Percentiles rank a stretch among this genome's conserved stretches.
phyloP scores from a whole-genome alignment of 441 rosid species.

The Pelargonium citronellum region DNA sequence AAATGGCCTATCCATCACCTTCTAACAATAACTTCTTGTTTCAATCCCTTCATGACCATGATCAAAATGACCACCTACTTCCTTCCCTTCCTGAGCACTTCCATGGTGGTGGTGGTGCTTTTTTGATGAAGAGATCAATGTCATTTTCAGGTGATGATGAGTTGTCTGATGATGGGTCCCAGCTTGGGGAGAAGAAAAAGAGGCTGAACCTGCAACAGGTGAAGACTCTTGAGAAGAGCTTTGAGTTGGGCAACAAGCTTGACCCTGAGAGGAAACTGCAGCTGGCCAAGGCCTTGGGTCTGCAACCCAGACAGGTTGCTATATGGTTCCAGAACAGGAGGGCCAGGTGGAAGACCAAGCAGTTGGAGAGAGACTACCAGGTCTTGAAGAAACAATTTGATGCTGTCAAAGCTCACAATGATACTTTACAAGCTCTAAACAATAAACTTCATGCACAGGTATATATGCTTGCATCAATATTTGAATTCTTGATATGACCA shows the following conservation, averaged over 20 bases:
- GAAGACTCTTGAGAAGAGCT: slow-evolving; percentile 84
- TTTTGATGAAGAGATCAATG: slow-evolving; percentile 77
- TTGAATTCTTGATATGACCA: not conserved
- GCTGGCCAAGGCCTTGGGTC: slow-evolving; percentile 72
- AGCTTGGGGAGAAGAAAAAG: slow-evolving; percentile 90
- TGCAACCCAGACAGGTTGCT: slow-evolving; percentile 88
- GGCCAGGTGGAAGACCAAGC: slow-evolving; percentile 95
- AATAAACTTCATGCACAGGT: slow-evolving; percentile 82
- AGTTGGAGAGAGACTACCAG: slow-evolving; percentile 78
- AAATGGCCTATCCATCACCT: slow-evolving; percentile 6
- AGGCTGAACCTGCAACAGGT: slow-evolving; percentile 85
- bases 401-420: slow-evolving; percentile 70
- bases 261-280: slow-evolving; percentile 94
- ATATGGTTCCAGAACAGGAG: slow-evolving; percentile 98
- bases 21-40: not conserved
- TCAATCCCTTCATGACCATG: not conserved
- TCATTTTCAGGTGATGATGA: slow-evolving; percentile 77
- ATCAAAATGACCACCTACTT: not conserved
- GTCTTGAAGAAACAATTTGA: slow-evolving; percentile 72
- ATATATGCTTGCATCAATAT: no score
- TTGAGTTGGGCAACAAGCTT: slow-evolving; percentile 84
- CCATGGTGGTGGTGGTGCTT: slow-evolving; percentile 25
- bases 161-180: slow-evolving; percentile 86
- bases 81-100: not conserved
- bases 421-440: slow-evolving; percentile 72